Base-by-base conservation (phyloP, 2,329 filamentous ascomycete species). In the Metarhizium brunneum region DNA sequence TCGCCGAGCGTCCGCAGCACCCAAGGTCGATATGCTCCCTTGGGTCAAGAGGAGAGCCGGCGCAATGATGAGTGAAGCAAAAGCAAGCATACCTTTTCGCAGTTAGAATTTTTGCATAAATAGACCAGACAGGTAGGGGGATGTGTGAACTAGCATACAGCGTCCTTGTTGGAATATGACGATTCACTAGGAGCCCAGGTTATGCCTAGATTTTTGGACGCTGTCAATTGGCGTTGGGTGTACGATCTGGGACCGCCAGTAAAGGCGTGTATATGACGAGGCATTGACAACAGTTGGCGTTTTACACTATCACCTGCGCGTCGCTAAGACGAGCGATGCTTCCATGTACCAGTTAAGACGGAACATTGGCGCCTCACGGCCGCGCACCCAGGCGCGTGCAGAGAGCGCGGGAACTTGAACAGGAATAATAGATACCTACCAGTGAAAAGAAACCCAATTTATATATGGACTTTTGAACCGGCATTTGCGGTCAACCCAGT, bases 11-110 rank as follows among this genome's bases (percentile, higher is more conserved):
- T 64, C 18, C 67, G 68, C 54, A 74, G 72, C 50, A 66, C 69
- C 40, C 71, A 73, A 60, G 72, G 71, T n/a, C 69, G 69, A 42
- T 75, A 75, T 62, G 65, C 71, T 45, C 73, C 73, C 4, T 60
- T 76, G 47, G 72, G 70, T 20, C 73, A 69, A 53, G 72, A 75
- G 53, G 69, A 74, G n/a, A 63, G 58, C 36, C 61, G 59, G 48
- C 66, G 65, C 50, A 61, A 61, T 54, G 60, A 62, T 53, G 59
- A 62, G 50, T 62, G 58, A 67, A 60, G 58, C 55, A 50, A 54
- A 57, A 29, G 49, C 42, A 16, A 25, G 54, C 58, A 59, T 59
- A 58, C 47, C 60, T 57, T 63, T 61, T 47, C 52, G 56, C 62
- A 54, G 57, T 63, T 65, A 66, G 60, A 61, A 54, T 64, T 65